phyloP scores from a whole-genome alignment of 345 rosid genomes.

The Mangifera indica region DNA sequence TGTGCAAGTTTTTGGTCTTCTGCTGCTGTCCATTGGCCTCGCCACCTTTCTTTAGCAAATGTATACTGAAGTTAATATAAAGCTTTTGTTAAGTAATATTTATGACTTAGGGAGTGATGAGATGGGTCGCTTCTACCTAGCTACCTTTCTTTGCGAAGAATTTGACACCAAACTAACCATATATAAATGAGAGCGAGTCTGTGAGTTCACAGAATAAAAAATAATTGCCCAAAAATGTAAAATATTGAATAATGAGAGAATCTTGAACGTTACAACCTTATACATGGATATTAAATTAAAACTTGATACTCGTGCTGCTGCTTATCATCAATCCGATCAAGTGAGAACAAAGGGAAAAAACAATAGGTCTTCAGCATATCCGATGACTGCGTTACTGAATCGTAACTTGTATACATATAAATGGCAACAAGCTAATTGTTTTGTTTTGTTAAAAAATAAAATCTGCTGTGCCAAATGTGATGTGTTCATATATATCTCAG shows the following conservation, averaged over 20 bases:
- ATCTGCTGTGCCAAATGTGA: background rate
- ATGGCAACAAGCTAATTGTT: background rate
- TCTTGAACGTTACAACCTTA: background rate
- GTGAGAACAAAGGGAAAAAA: background rate
- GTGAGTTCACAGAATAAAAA: background rate
- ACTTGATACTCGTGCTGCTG: background rate
- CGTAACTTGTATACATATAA: background rate
- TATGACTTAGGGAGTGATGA: constrained; percentile 7
- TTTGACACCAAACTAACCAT: constrained; percentile 25
- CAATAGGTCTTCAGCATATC: background rate
- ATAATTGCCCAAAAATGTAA: background rate
- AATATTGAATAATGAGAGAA: constrained; percentile 21
- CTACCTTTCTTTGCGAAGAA: constrained; percentile 32
- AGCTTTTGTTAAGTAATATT: background rate
- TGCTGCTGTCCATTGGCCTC: constrained; percentile 53
- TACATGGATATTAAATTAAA: background rate
- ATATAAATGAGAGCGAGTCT: background rate
- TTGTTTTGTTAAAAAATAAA: too few relatives aligned
- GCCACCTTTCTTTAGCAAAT: constrained; percentile 28
- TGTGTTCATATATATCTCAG: background rate
- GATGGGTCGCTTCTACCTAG: constrained; percentile 20
- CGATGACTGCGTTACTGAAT: constrained; percentile 1
- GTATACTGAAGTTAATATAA: background rate
- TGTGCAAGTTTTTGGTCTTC: constrained; percentile 47
- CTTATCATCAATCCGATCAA: background rate